Evolutionary conservation across 495 filamentous ascomycete genomes (phyloP).

Genomic region (Alectoria sarmentosa): DNA sequence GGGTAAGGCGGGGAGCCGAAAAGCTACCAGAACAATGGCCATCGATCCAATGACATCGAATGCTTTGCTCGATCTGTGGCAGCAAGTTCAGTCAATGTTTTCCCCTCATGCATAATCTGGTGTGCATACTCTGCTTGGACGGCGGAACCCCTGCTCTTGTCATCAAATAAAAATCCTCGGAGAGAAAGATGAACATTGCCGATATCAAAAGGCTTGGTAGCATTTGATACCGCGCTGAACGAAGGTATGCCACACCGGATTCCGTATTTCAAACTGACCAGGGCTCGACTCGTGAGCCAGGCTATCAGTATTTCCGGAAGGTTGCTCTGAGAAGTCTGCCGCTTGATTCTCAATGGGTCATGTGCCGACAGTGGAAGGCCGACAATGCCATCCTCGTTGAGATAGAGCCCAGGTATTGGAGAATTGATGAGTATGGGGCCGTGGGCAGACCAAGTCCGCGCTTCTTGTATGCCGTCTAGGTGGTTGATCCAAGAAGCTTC

Average conservation of each 20-base stretch:
- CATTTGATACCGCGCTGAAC: not conserved
- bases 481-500: not conserved
- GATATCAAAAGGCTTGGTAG: not conserved
- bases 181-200: not conserved
- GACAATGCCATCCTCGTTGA: not conserved
- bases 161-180: not conserved
- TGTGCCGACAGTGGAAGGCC: conserved; percentile 2
- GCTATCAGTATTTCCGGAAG: not conserved
- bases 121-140: not conserved
- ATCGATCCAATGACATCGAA: not conserved
- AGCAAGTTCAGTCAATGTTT: not conserved
- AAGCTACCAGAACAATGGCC: not conserved
- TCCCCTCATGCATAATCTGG: not conserved
- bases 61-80: not conserved
- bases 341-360: not conserved
- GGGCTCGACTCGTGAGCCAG: not conserved
- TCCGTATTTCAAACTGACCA: not conserved
- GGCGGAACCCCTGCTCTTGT: not conserved
- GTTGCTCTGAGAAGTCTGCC: not conserved
- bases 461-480: not conserved
- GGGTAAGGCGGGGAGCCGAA: no score
- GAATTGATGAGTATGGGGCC: not conserved
- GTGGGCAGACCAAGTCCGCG: not conserved
- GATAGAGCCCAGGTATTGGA: not conserved
- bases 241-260: not conserved